Evolutionary conservation across 1,139 yeast genomes (phyloP).

Genomic region (Hyphopichia buzzinii): DNA sequence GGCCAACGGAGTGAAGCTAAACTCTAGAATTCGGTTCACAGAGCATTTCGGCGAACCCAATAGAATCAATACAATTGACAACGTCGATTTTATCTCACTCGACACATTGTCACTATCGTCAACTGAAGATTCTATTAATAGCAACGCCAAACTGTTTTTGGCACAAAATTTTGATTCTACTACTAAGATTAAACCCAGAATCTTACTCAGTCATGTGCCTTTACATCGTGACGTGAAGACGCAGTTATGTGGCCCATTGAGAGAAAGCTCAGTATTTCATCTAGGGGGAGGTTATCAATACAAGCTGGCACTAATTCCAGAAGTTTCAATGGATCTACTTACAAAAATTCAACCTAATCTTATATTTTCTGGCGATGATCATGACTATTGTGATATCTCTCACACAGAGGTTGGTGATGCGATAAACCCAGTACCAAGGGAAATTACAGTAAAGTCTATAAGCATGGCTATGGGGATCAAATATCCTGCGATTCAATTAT

Average conservation of each 20-base stretch:
- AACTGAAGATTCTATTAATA: slow-evolving; percentile 21
- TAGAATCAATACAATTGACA: slow-evolving; percentile 21
- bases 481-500: slow-evolving; percentile 52
- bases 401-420: slow-evolving; percentile 24
- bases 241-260: slow-evolving; percentile 40
- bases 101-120: slow-evolving; percentile 48
- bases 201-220: slow-evolving; percentile 51
- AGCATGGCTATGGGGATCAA: slow-evolving; percentile 62
- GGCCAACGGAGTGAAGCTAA: slow-evolving; percentile 43
- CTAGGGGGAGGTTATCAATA: slow-evolving; percentile 48
- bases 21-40: slow-evolving; percentile 37
- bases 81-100: slow-evolving; percentile 46
- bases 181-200: slow-evolving; percentile 25
- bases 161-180: slow-evolving; percentile 14
- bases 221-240: slow-evolving; percentile 36
- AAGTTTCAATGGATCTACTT: slow-evolving; percentile 57
- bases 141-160: slow-evolving; percentile 30
- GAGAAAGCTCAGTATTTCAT: slow-evolving; percentile 34
- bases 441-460: slow-evolving; percentile 54
- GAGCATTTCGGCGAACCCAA: slow-evolving; percentile 44
- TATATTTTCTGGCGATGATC: slow-evolving; percentile 92
- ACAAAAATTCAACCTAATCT: slow-evolving; percentile 58
- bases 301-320: slow-evolving; percentile 52
- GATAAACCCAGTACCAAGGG: slow-evolving; percentile 21
- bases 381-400: slow-evolving; percentile 55